Evolutionary conservation across 2,329 filamentous ascomycete genomes (phyloP).

Genomic region (Madurella mycetomatis): DNA sequence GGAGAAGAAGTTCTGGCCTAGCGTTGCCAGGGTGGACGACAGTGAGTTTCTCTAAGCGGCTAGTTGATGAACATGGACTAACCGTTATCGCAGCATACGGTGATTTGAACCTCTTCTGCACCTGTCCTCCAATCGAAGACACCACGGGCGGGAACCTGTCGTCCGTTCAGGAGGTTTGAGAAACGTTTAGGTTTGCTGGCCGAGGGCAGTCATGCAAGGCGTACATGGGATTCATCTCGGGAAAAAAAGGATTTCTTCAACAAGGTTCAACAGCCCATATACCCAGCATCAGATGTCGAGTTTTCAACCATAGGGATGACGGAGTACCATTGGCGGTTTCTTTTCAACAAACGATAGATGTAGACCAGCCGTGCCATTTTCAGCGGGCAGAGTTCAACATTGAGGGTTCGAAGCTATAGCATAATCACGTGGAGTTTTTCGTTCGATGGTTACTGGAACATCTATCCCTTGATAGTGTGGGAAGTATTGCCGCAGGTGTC

Average conservation of each 20-base stretch:
- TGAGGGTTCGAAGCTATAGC: background rate
- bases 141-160: constrained; percentile 36
- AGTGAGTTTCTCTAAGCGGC: constrained; percentile 52
- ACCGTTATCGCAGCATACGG: constrained; percentile 61
- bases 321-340: background rate
- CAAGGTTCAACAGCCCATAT: constrained; percentile 2
- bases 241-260: constrained; percentile 11
- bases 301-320: background rate
- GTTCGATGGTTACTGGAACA: background rate
- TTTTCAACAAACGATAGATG: background rate
- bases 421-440: background rate
- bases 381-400: background rate
- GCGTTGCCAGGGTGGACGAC: constrained; percentile 81
- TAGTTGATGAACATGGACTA: background rate
- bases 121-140: constrained; percentile 78
- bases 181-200: background rate
- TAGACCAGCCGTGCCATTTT: background rate
- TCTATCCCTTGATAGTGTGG: too few species aligned
- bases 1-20: constrained; percentile 98
- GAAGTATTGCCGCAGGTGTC: too few species aligned
- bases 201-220: background rate
- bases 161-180: constrained; percentile 14
- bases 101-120: constrained; percentile 91
- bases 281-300: background rate
- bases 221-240: background rate